Base-by-base conservation (phyloP, 805 yeast genomes). In the Candida stauntonica region DNA sequence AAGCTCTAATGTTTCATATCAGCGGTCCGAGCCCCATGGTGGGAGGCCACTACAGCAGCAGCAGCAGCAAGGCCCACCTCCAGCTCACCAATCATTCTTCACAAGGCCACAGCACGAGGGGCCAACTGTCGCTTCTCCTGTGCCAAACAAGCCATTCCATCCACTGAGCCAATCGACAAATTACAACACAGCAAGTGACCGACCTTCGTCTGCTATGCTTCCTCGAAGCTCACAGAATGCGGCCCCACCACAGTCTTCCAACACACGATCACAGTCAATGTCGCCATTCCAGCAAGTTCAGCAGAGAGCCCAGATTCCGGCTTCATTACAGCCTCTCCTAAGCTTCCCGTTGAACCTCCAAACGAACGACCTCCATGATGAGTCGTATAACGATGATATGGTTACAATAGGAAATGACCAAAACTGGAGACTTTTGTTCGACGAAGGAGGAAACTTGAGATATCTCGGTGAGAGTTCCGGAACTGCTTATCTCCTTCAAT, bases 381-480 rank as follows among this genome's bases (percentile, higher is more conserved):
- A 46, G 15, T 31, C 41, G 3, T 33, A 39, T 14, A 42, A 42
- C 28, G 49, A 49, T 19, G 35, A 39, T 8, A 31, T 38, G n/a
- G 33, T 42, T 1, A 28, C 50, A 1, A 15, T 34, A 4, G 46
- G 45, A 3, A 35, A 34, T 17, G 51, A 42, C 11, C 47, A 47
- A 16, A 42, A 45, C 20, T 48, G 63, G 18, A 52, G 67, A 29
- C 44, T 36, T 5, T 17, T 36, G 12, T 50, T 52, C 44, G 71
- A 66, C 40, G 55, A 52, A 7, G 57, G 58, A 5, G 70, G 71
- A 0, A 60, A 58, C 17, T 43, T 61, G 14, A 46, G 69, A 17
- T 67, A 65, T 38, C 44, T 68, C 35, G 73, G 73, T 7, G 73
- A 69, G 38, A 60, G 67, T 21, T 64, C 68, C 18, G 66, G 70